phyloP scores from a whole-genome alignment of 2,329 filamentous ascomycete genomes.

The Arthrobotrys musiformis region DNA sequence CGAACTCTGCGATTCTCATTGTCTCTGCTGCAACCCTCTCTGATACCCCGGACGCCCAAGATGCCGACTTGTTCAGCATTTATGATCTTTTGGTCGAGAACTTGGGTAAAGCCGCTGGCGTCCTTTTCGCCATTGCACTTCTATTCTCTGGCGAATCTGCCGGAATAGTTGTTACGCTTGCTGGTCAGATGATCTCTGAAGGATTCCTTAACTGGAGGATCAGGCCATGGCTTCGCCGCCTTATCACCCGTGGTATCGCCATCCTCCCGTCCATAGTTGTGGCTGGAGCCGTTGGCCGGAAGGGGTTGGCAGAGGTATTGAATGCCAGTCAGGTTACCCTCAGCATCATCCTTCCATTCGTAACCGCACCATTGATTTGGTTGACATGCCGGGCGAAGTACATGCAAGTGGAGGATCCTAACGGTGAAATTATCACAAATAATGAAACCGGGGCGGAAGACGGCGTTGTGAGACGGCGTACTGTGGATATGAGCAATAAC shows the following conservation, averaged over 20 bases:
- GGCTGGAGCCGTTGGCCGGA: conserved; percentile 77
- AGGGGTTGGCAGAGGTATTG: conserved; percentile 76
- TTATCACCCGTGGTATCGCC: conserved; percentile 81
- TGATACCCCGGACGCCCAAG: conserved; percentile 69
- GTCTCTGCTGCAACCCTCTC: conserved; percentile 82
- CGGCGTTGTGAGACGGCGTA: conserved; percentile 58
- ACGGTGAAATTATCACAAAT: conserved; percentile 51
- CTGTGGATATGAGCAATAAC: conserved; percentile 76
- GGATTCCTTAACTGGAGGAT: conserved; percentile 80
- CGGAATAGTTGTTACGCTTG: conserved; percentile 87
- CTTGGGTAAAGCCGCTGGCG: conserved; percentile 79
- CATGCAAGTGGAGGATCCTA: conserved; percentile 73
- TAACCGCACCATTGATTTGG: conserved; percentile 83
- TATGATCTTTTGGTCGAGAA: conserved; percentile 75
- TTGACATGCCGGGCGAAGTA: conserved; percentile 82
- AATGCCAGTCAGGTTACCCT: conserved; percentile 82
- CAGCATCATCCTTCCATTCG: conserved; percentile 81
- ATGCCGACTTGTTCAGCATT: conserved; percentile 85
- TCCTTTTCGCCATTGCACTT: conserved; percentile 83
- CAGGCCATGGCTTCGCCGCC: conserved; percentile 79
- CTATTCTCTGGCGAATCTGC: conserved; percentile 83
- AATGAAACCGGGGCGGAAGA: conserved; percentile 59
- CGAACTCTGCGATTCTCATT: conserved; percentile 84
- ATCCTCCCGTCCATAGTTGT: conserved; percentile 86
- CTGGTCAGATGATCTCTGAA: conserved; percentile 88